Evolutionary conservation across 2,329 filamentous ascomycete genomes (phyloP).

Genomic region (Massarina eburnea): DNA sequence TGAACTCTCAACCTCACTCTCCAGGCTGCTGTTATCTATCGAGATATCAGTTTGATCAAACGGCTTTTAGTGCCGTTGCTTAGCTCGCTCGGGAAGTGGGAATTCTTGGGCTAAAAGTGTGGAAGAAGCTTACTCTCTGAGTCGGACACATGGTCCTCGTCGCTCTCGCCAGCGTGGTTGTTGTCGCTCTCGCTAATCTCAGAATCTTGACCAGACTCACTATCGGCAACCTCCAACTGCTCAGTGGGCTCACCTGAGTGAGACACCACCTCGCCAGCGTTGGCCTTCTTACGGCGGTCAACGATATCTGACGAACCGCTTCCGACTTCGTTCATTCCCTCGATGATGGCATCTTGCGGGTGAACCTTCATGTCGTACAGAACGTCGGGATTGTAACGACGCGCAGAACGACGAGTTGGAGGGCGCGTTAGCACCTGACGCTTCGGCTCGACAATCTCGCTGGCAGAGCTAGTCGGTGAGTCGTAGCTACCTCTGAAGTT

Average conservation of each 20-base stretch:
- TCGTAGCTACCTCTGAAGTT: neutral
- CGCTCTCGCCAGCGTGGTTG: neutral
- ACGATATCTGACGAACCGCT: too few relatives aligned
- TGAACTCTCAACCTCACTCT: too few relatives aligned
- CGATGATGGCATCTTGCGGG: slow-evolving; percentile 28
- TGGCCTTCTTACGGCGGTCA: neutral
- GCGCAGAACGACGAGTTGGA: slow-evolving; percentile 26
- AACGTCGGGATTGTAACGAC: slow-evolving; percentile 17
- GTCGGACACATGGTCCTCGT: neutral
- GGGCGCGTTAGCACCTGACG: slow-evolving; percentile 7
- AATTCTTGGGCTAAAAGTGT: too few relatives aligned
- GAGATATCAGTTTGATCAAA: neutral
- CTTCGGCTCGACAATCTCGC: slow-evolving; percentile 7
- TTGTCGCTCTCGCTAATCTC: neutral
- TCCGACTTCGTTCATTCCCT: slow-evolving; percentile 1
- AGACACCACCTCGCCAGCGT: slow-evolving; percentile 2
- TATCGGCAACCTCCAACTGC: neutral
- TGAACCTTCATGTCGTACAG: slow-evolving; percentile 31
- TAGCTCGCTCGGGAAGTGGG: too few relatives aligned
- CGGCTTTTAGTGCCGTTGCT: neutral
- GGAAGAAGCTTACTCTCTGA: too few relatives aligned
- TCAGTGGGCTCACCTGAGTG: neutral
- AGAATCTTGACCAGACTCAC: neutral
- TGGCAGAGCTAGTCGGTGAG: slow-evolving; percentile 9
- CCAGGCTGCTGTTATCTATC: neutral